Evolutionary conservation across 2,329 filamentous ascomycete genomes (phyloP).

Genomic region (Alternaria sp.): DNA sequence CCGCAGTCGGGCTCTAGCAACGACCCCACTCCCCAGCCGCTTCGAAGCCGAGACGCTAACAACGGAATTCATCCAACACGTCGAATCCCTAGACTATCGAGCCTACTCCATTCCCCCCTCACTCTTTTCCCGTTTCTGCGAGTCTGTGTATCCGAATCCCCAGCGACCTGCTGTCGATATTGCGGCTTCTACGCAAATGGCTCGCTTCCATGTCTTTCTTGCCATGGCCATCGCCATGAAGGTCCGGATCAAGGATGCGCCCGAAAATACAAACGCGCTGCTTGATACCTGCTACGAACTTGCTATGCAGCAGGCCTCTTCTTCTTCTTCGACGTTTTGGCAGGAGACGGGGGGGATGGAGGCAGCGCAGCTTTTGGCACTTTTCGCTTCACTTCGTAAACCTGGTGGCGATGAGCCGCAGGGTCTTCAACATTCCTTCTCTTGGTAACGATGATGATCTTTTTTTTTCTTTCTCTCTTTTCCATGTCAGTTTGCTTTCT

Average conservation of each 20-base stretch:
- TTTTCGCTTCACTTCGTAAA: conserved; percentile 47
- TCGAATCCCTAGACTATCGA: conserved; percentile 38
- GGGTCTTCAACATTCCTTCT: conserved; percentile 43
- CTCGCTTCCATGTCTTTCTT: conserved; percentile 49
- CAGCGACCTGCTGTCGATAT: conserved; percentile 31
- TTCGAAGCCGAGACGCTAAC: conserved; percentile 51
- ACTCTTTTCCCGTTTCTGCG: conserved; percentile 43
- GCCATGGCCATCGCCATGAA: conserved; percentile 52
- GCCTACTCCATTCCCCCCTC: conserved; percentile 38
- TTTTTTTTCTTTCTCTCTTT: background rate
- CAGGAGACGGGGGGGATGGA: conserved; percentile 46
- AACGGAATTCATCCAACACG: conserved; percentile 43
- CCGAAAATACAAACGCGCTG: conserved; percentile 44
- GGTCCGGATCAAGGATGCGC: conserved; percentile 40
- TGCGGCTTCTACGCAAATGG: conserved; percentile 43
- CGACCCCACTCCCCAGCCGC: conserved; percentile 44
- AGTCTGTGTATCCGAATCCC: conserved; percentile 45
- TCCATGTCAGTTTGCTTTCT: background rate
- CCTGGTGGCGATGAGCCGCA: conserved; percentile 27
- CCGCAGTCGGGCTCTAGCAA: conserved; percentile 44
- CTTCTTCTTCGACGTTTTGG: conserved; percentile 43
- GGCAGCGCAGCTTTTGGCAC: conserved; percentile 42
- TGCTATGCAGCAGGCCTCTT: conserved; percentile 46
- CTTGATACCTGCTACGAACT: conserved; percentile 50
- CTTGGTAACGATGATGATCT: conserved; percentile 37